phyloP scores from a whole-genome alignment of 2,329 filamentous ascomycete species.

The Claviceps capensis region DNA sequence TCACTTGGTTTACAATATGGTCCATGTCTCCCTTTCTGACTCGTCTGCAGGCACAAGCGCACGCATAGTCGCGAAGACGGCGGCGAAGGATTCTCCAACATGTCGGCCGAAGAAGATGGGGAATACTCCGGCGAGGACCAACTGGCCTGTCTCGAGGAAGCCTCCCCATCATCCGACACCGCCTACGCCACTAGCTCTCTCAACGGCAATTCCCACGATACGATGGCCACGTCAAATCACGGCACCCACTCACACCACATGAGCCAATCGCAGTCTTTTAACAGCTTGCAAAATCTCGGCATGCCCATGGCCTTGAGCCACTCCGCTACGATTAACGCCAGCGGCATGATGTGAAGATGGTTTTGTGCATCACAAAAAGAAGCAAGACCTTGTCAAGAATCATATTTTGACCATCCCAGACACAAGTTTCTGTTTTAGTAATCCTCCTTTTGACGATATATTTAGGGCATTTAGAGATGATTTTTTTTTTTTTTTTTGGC shows the following conservation, averaged over 20 bases:
- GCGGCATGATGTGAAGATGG: constrained; percentile 28
- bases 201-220: constrained; percentile 27
- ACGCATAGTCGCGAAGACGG: constrained; percentile 54
- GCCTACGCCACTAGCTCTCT: constrained; percentile 45
- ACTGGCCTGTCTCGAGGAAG: constrained; percentile 65
- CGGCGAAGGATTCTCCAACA: constrained; percentile 41
- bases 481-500: not conserved
- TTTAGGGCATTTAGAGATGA: not conserved
- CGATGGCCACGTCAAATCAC: constrained; percentile 7
- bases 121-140: constrained; percentile 74
- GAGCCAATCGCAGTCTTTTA: constrained; percentile 26
- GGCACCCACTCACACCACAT: constrained; percentile 9
- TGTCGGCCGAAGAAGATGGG: constrained; percentile 75
- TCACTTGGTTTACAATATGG: constrained; percentile 11
- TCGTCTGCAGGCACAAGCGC: constrained; percentile 61
- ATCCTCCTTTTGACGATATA: constrained; percentile 5
- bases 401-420: not conserved
- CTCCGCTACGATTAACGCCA: constrained; percentile 31
- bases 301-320: constrained; percentile 53
- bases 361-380: not conserved
- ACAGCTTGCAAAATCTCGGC: constrained; percentile 46
- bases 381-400: not conserved
- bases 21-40: constrained; percentile 5
- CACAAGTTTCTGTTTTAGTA: constrained; percentile 3
- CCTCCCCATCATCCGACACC: constrained; percentile 57